Percentiles rank a stretch among this genome's conserved stretches.
Conservation (phyloP, 169 alveolate genomes). For the Cryptosporidium meleagridis region DNA sequence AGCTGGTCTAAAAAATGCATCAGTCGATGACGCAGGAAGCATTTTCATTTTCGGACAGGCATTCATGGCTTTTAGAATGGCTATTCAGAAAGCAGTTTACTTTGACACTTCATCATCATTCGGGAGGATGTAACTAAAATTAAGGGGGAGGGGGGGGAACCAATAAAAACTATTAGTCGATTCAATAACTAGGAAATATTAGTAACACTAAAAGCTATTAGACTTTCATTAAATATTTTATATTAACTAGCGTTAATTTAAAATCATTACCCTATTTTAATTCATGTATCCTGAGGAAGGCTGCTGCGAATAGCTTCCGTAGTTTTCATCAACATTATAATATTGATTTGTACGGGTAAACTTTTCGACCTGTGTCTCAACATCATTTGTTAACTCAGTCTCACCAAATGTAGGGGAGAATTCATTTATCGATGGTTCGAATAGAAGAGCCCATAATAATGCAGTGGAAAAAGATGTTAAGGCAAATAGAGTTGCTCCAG, state of each 20-base stretch:
- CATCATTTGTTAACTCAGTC: slow-evolving; percentile 92
- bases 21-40: slow-evolving; percentile 72
- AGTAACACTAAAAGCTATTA: neutral
- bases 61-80: slow-evolving; percentile 74
- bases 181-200: slow-evolving; percentile 6
- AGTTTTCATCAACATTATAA: slow-evolving; percentile 73
- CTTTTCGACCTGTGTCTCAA: slow-evolving; percentile 92
- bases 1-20: slow-evolving; percentile 48
- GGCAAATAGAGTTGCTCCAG: slow-evolving; percentile 81
- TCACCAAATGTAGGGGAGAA: slow-evolving; percentile 93
- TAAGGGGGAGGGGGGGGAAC: neutral
- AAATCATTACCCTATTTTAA: neutral
- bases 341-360: slow-evolving; percentile 84
- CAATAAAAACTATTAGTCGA: neutral
- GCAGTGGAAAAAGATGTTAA: slow-evolving; percentile 89
- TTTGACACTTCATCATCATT: slow-evolving; percentile 57
- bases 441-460: slow-evolving; percentile 88
- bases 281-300: slow-evolving; percentile 53
- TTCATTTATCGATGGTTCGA: slow-evolving; percentile 91
- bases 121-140: slow-evolving; percentile 7
- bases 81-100: slow-evolving; percentile 62
- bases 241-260: slow-evolving; percentile 18
- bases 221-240: neutral
- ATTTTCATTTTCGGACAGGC: slow-evolving; percentile 73
- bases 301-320: slow-evolving; percentile 50